Percentiles rank a stretch among this genome's conserved stretches.
phyloP scores from a whole-genome alignment of 2,329 filamentous ascomycete genomes.

The Penicillium griseofulvum region DNA sequence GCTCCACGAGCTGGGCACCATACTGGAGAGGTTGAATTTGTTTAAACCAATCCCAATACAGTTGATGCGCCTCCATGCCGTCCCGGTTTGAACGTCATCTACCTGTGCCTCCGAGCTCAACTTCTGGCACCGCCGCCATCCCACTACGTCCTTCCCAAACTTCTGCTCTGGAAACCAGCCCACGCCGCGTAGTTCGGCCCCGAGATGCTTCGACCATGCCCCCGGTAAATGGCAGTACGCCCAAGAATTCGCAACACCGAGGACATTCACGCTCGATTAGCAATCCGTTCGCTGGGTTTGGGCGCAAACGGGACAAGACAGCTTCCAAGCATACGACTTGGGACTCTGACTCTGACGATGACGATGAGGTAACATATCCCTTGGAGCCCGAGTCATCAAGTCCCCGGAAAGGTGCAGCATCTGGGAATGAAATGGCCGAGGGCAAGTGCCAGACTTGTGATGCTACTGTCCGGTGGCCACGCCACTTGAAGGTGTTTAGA shows the following conservation, averaged over 20 bases:
- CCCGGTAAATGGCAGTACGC: constrained; percentile 18
- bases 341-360: constrained; percentile 49
- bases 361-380: constrained; percentile 28
- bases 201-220: constrained; percentile 28
- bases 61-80: constrained; percentile 38
- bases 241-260: constrained; percentile 22
- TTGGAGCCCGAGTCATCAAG: constrained; percentile 36
- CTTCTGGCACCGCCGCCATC: constrained; percentile 16
- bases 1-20: constrained; percentile 10
- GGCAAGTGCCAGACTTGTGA: constrained; percentile 85
- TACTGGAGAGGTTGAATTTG: background rate
- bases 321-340: constrained; percentile 42
- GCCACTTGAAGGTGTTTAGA: constrained; percentile 68
- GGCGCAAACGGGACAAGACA: constrained; percentile 54
- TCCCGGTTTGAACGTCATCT: constrained; percentile 34
- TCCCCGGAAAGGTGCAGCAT: constrained; percentile 38
- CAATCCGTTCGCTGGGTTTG: constrained; percentile 65
- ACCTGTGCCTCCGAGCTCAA: constrained; percentile 28
- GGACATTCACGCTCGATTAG: constrained; percentile 68
- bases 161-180: constrained; percentile 18
- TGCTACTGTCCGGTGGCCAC: constrained; percentile 75
- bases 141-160: constrained; percentile 19
- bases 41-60: background rate
- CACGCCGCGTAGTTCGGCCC: constrained; percentile 19
- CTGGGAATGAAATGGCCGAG: constrained; percentile 61